A percentile compares a stretch with the other conserved stretches of the same genome.
Evolutionary conservation across 139 green algal species (phyloP).

Genomic region (Chlamydomonas sp.): DNA sequence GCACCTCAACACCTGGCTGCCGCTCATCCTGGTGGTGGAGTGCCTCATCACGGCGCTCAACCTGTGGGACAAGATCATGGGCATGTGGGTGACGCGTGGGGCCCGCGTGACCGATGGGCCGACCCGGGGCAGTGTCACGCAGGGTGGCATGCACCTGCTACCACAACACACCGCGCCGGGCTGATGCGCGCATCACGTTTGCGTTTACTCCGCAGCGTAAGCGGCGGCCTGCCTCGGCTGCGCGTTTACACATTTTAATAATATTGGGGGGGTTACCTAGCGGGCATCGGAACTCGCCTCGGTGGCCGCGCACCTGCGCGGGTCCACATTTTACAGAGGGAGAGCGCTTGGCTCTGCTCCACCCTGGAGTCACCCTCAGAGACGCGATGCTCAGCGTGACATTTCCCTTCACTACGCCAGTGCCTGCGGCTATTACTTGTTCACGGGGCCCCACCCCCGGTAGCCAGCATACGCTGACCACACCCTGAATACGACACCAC

Average conservation of each 20-base stretch:
- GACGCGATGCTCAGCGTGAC: no score
- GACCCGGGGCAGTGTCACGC: neutral
- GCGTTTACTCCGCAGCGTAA: no score
- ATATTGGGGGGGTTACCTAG: no score
- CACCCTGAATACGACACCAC: neutral
- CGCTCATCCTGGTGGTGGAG: conserved; percentile 75
- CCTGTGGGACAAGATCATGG: conserved; percentile 60
- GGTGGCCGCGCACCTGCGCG: no score
- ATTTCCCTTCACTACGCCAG: no score
- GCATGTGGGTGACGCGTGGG: conserved; percentile 35
- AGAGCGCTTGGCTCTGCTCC: no score
- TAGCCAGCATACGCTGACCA: conserved; percentile 41
- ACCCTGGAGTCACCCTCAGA: no score
- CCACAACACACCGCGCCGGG: neutral
- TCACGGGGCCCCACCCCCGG: no score
- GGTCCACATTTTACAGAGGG: no score
- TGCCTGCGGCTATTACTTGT: no score
- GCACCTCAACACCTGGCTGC: conserved; percentile 87
- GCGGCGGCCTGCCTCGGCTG: no score
- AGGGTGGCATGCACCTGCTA: neutral
- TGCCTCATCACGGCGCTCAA: conserved; percentile 67
- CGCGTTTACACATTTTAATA: neutral
- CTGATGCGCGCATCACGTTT: no score
- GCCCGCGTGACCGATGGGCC: neutral
- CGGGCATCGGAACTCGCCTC: conserved; percentile 36